A percentile compares a stretch with the other conserved stretches of the same genome.
These are phyloP conservation scores for Stygiomarasmius scandens DNA, from an alignment of 1,284 basidiomycete genomes.

Conservation along the genomic window DNA sequence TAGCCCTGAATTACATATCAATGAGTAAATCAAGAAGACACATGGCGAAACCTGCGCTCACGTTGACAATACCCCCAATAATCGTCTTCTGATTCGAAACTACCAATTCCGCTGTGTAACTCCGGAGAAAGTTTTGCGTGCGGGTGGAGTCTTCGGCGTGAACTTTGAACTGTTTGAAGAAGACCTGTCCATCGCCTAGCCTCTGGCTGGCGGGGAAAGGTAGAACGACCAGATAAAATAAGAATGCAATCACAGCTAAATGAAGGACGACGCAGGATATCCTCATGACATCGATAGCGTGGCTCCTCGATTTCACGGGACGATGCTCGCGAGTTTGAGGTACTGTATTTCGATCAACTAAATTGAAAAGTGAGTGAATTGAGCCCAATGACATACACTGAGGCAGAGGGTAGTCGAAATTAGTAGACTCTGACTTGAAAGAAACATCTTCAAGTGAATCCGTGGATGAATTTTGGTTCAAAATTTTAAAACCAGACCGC, in stretches of 20 bases:
- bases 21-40: not conserved
- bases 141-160: too few species aligned
- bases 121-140: not conserved
- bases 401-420: too few species aligned
- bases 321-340: too few species aligned
- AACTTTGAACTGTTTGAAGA: not conserved
- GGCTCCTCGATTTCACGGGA: too few species aligned
- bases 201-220: not conserved
- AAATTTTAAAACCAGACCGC: too few species aligned
- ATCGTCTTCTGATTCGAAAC: not conserved
- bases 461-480: too few species aligned
- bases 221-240: not conserved
- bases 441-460: too few species aligned
- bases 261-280: slow-evolving; percentile 3
- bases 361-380: too few species aligned
- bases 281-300: slow-evolving; percentile 9
- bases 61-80: not conserved
- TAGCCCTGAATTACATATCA: not conserved
- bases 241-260: slow-evolving; percentile 2
- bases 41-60: not conserved
- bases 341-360: too few species aligned
- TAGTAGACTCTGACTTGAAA: too few species aligned
- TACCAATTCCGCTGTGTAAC: not conserved
- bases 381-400: too few species aligned
- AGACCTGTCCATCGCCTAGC: not conserved